Conservation (phyloP, 176 grass and related monocot species). For the Oryza punctata region DNA sequence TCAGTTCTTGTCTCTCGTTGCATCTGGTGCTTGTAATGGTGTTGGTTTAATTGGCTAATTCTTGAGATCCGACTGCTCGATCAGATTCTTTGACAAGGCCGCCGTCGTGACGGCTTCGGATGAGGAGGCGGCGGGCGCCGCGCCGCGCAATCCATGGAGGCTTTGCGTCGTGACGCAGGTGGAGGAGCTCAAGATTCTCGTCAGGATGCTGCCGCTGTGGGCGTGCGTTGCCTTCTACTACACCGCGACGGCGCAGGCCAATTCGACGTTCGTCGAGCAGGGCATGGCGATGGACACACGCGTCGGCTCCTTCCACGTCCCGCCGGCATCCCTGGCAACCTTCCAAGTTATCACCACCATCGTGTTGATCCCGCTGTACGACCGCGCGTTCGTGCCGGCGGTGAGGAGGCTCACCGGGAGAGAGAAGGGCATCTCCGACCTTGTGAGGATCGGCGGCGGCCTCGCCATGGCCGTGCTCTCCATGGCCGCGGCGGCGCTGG, state of each 20-base stretch:
- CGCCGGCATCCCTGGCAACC: conserved; percentile 27
- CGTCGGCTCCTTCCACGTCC: conserved; percentile 23
- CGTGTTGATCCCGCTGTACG: conserved; percentile 29
- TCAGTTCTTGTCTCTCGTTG: background rate
- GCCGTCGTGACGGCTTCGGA: conserved; percentile 2
- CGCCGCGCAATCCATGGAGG: background rate
- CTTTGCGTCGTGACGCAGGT: conserved; percentile 2
- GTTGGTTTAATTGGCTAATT: background rate
- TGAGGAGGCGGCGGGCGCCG: background rate
- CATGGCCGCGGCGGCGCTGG: conserved; percentile 23
- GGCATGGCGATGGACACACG: conserved; percentile 28
- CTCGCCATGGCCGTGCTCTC: conserved; percentile 19
- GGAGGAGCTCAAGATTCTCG: conserved; percentile 40
- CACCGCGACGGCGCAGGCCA: conserved; percentile 9
- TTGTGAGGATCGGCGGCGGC: conserved; percentile 6
- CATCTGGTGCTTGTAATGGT: background rate
- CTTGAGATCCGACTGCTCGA: no score
- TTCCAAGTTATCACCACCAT: conserved; percentile 22
- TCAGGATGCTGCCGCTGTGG: conserved; percentile 36
- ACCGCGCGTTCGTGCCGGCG: conserved; percentile 8
- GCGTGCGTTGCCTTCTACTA: conserved; percentile 26
- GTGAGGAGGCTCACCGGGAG: conserved; percentile 7
- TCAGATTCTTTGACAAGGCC: conserved; percentile 48
- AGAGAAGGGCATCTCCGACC: conserved; percentile 21
- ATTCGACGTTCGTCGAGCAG: conserved; percentile 39